phyloP scores from a whole-genome alignment of 1,284 basidiomycete species.

The Boletellus dicymbophilus region DNA sequence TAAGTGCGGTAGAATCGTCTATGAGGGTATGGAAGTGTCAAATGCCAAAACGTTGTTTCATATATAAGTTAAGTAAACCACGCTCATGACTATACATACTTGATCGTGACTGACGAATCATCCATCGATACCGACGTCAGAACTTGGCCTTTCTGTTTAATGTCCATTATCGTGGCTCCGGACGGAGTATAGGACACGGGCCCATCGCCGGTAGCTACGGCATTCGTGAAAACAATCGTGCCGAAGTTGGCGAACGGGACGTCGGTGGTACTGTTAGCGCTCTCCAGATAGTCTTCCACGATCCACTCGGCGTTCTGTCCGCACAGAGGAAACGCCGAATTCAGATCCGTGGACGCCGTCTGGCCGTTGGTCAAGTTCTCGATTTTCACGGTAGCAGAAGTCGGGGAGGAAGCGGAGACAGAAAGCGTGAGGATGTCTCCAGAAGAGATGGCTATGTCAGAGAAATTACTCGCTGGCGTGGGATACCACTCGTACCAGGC shows the following conservation, averaged over 20 bases:
- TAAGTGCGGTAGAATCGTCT: no score
- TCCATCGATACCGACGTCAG: constrained; percentile 12
- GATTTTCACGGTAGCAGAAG: constrained; percentile 1
- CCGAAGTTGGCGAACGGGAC: constrained; percentile 8
- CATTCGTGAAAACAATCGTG: constrained; percentile 6
- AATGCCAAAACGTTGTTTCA: no score
- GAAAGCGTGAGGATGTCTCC: constrained; percentile 11
- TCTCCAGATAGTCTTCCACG: constrained; percentile 3
- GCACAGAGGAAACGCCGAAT: constrained; percentile 8
- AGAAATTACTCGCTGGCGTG: neutral
- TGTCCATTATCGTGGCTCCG: constrained; percentile 13
- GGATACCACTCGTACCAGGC: constrained; percentile 15
- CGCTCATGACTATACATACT: no score
- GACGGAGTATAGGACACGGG: constrained; percentile 12
- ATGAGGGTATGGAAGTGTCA: no score
- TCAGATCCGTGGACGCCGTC: neutral
- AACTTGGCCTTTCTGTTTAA: constrained; percentile 12
- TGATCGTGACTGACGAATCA: constrained; percentile 1
- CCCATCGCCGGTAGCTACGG: constrained; percentile 7
- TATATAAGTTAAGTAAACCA: no score
- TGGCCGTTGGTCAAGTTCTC: constrained; percentile 13
- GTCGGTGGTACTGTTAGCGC: neutral
- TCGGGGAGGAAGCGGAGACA: constrained; percentile 1
- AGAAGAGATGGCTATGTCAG: constrained; percentile 5
- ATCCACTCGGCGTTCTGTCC: constrained; percentile 16